phyloP scores from a whole-genome alignment of 179 eudicot species.

The Camellia oleifera region DNA sequence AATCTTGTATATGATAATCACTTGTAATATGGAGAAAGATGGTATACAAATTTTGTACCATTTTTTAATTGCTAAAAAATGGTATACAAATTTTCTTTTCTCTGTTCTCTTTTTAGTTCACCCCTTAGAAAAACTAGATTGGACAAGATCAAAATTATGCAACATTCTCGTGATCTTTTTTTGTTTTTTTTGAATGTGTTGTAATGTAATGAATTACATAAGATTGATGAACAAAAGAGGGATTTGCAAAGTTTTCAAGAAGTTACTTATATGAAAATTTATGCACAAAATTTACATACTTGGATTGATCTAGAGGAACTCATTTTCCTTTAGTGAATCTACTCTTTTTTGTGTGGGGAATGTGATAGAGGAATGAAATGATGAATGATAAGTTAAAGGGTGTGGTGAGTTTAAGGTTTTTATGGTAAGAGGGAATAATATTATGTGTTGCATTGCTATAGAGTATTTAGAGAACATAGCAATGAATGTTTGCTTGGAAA shows the following conservation, averaged over 20 bases:
- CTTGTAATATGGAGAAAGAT: too few relatives aligned
- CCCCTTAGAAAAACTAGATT: not conserved
- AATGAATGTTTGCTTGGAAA: too few relatives aligned
- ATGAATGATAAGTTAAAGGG: too few relatives aligned
- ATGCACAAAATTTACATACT: not conserved
- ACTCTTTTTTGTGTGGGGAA: not conserved
- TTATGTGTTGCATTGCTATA: not conserved
- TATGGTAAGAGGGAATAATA: not conserved
- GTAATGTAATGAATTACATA: not conserved
- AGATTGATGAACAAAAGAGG: not conserved
- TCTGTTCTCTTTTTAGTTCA: not conserved
- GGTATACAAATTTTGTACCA: too few relatives aligned
- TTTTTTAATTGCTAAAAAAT: too few relatives aligned
- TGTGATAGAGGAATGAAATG: not conserved
- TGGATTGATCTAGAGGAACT: slow-evolving; percentile 6
- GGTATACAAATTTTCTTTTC: not conserved
- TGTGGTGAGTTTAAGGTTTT: not conserved
- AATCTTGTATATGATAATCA: too few relatives aligned
- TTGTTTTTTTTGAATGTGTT: not conserved
- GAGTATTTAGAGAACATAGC: too few relatives aligned
- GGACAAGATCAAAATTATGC: not conserved
- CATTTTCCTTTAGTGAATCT: slow-evolving; percentile 10
- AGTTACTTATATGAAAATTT: not conserved
- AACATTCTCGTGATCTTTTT: not conserved
- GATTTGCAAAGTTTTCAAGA: not conserved